phyloP scores from a whole-genome alignment of 495 filamentous ascomycete genomes.

The Hapsidospora chrysogenum region DNA sequence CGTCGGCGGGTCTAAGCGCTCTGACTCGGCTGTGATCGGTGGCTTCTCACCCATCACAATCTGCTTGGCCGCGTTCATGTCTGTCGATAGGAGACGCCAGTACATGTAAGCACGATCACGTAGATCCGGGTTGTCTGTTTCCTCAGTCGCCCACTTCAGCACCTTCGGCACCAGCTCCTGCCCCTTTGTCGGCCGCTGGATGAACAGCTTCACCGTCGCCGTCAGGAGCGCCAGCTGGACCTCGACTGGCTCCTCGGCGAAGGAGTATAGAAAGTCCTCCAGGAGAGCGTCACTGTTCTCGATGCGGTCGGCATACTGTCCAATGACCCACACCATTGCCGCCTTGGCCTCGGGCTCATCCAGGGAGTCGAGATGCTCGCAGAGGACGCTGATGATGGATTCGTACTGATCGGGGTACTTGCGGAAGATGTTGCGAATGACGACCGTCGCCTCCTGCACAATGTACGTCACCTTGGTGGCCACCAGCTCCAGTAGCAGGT shows the following conservation, averaged over 20 bases:
- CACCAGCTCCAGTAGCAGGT: slow-evolving; percentile 81
- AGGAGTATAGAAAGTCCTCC: slow-evolving; percentile 87
- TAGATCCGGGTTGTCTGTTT: slow-evolving; percentile 95
- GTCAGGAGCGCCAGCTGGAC: slow-evolving; percentile 91
- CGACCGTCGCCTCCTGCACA: slow-evolving; percentile 97
- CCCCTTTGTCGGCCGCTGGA: slow-evolving; percentile 88
- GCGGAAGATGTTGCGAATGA: slow-evolving; percentile 97
- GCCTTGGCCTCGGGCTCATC: slow-evolving; percentile 99
- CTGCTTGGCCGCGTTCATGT: slow-evolving; percentile 69
- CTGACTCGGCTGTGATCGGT: slow-evolving; percentile 87
- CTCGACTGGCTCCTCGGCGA: slow-evolving; percentile 85
- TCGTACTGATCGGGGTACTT: slow-evolving; percentile 99
- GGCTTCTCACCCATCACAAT: slow-evolving; percentile 97
- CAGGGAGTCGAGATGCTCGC: slow-evolving; percentile 89
- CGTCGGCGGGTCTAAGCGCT: slow-evolving; percentile 80
- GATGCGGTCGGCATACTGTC: slow-evolving; percentile 92
- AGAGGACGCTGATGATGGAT: slow-evolving; percentile 86
- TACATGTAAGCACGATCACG: slow-evolving; percentile 98
- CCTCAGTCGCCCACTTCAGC: slow-evolving; percentile 96
- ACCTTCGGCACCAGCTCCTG: slow-evolving; percentile 90
- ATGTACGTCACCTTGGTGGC: slow-evolving; percentile 99
- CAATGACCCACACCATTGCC: slow-evolving; percentile 99
- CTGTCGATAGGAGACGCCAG: slow-evolving; percentile 91
- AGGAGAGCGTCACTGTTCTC: slow-evolving; percentile 88
- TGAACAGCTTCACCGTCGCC: slow-evolving; percentile 95